phyloP scores from a whole-genome alignment of 352 stramenopile species.

The Blastocystis hominis region DNA sequence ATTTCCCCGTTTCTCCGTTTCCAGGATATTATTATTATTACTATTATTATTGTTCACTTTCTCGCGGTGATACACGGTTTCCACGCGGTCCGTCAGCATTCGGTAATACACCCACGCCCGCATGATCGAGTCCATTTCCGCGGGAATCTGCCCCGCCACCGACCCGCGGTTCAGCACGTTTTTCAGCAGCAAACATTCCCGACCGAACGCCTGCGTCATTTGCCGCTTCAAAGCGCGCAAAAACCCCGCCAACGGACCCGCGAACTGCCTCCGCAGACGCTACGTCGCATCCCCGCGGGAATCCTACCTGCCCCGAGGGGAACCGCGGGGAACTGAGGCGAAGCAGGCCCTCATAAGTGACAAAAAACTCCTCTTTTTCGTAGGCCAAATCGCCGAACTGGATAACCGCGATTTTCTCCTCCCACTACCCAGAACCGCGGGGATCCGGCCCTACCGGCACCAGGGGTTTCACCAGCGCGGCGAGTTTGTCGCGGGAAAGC shows the following conservation, averaged over 20 bases:
- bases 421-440: neutral
- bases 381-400: constrained; percentile 43
- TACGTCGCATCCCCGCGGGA: neutral
- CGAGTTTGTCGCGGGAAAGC: neutral
- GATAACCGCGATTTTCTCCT: neutral
- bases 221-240: neutral
- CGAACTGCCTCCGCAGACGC: neutral
- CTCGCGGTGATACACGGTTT: constrained; percentile 18
- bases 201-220: constrained; percentile 7
- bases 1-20: neutral
- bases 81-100: constrained; percentile 11
- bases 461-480: neutral
- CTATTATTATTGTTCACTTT: neutral
- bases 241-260: neutral
- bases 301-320: neutral
- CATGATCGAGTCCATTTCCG: neutral
- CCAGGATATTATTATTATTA: too few species aligned
- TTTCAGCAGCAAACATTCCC: neutral
- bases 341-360: constrained; percentile 37
- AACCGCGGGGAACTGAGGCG: neutral
- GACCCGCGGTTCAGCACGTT: neutral
- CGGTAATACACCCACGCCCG: constrained; percentile 45
- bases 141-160: neutral
- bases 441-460: neutral
- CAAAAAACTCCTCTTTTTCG: constrained; percentile 45